phyloP scores from a whole-genome alignment of 139 green algal species.

The Chlamydomonas asymmetrica region DNA sequence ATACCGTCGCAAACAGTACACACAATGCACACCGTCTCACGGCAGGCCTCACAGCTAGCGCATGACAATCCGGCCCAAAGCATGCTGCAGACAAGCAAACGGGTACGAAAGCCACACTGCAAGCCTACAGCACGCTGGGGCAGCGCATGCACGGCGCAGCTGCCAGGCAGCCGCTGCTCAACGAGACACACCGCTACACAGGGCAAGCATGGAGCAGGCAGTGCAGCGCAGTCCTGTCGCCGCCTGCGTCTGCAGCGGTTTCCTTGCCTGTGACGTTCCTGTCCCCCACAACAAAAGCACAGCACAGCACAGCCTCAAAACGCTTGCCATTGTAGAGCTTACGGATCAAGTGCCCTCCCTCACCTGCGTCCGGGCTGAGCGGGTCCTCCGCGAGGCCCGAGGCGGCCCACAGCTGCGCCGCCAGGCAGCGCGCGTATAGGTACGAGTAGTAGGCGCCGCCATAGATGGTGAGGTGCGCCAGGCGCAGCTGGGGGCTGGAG shows the following conservation, averaged over 20 bases:
- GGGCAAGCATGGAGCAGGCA: neutral
- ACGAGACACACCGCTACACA: neutral
- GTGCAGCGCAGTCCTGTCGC: neutral
- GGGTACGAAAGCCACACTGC: no score
- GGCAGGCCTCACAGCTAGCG: no score
- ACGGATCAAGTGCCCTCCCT: no score
- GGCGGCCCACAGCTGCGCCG: constrained; percentile 61
- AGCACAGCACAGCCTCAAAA: neutral
- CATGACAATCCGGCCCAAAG: no score
- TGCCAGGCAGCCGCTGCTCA: neutral
- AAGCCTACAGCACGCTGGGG: no score
- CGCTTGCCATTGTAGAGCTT: neutral
- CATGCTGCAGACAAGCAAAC: no score
- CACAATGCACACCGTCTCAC: no score
- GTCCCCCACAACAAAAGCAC: neutral
- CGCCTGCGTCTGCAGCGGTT: neutral
- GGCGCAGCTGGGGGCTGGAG: constrained; percentile 57
- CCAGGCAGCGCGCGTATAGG: constrained; percentile 73
- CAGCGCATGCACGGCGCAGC: no score
- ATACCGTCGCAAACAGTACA: no score
- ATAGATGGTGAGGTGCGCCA: constrained; percentile 82
- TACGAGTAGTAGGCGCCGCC: constrained; percentile 85
- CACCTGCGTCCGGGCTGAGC: constrained; percentile 37
- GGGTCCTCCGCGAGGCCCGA: constrained; percentile 54
- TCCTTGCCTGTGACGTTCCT: neutral